Conservation (phyloP, 768 basidiomycete species). For the Phlegmacium glaucopus region DNA sequence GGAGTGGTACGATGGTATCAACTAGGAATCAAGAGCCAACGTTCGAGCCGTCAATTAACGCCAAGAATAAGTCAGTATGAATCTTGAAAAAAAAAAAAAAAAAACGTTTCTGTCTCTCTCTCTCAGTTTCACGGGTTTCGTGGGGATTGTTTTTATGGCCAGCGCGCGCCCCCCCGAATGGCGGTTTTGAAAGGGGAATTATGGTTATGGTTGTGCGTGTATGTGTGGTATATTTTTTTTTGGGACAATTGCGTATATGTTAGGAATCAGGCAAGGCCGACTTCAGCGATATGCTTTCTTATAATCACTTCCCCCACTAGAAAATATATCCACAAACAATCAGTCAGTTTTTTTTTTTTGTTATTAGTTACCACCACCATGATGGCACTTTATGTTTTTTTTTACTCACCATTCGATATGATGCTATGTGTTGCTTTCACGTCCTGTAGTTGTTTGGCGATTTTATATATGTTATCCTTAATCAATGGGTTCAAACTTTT, state of each 20-base stretch:
- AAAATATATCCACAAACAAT: conserved; percentile 6
- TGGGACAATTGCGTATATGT: conserved; percentile 9
- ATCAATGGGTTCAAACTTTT: not conserved
- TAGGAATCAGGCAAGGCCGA: conserved; percentile 37
- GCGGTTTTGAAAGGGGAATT: no score
- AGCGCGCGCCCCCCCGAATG: no score
- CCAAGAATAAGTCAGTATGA: conserved; percentile 36
- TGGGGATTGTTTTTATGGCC: no score
- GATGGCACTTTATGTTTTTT: not conserved
- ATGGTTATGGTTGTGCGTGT: no score
- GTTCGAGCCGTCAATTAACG: conserved; percentile 32
- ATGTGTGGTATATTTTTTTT: no score
- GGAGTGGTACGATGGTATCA: conserved; percentile 36
- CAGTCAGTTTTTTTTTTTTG: not conserved
- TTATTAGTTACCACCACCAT: not conserved
- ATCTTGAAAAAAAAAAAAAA: no score
- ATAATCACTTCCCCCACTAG: conserved; percentile 67
- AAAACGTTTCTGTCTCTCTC: no score
- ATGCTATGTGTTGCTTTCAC: conserved; percentile 64
- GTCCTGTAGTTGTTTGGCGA: conserved; percentile 39
- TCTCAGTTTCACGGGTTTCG: no score
- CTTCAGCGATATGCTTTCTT: conserved; percentile 58
- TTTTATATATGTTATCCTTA: not conserved
- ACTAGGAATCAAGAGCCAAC: conserved; percentile 37
- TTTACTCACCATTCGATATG: conserved; percentile 54